A percentile compares a stretch with the other conserved stretches of the same genome.
Evolutionary conservation across 2,329 filamentous ascomycete genomes (phyloP).

Genomic region (Pseudogymnoascus sp.): DNA sequence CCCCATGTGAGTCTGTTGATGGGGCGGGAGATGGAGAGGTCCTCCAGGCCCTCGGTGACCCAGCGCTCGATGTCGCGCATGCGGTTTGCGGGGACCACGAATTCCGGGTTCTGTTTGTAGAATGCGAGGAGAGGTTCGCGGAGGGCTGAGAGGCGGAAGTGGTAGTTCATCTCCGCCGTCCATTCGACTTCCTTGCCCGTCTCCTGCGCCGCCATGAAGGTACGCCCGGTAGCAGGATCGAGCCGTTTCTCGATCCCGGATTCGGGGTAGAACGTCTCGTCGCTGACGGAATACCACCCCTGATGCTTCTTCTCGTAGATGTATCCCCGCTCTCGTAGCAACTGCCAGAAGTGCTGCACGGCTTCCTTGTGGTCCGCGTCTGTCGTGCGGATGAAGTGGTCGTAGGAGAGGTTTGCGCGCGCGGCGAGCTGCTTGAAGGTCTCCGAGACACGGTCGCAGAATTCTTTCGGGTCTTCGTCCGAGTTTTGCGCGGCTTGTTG

Average conservation of each 20-base stretch:
- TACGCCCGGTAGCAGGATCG: constrained; percentile 72
- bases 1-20: constrained; percentile 75
- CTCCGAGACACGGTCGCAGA: constrained; percentile 77
- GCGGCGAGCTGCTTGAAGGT: constrained; percentile 70
- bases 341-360: constrained; percentile 82
- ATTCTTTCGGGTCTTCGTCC: constrained; percentile 65
- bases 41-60: constrained; percentile 69
- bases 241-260: constrained; percentile 64
- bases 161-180: constrained; percentile 88
- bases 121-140: constrained; percentile 70
- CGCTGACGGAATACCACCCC: constrained; percentile 94
- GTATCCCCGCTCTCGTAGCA: constrained; percentile 65
- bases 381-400: constrained; percentile 90
- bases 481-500: constrained; percentile 74
- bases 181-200: constrained; percentile 92
- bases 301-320: constrained; percentile 82
- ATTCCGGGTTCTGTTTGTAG: constrained; percentile 68
- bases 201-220: constrained; percentile 74
- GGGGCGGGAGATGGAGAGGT: constrained; percentile 84
- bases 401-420: constrained; percentile 61
- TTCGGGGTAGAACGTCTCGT: constrained; percentile 91
- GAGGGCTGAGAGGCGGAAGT: constrained; percentile 83
- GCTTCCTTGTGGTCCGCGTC: constrained; percentile 72
- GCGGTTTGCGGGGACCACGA: constrained; percentile 63
- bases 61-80: constrained; percentile 73